Conservation (phyloP, 257 asterid species). For the Fraxinus pennsylvanica region DNA sequence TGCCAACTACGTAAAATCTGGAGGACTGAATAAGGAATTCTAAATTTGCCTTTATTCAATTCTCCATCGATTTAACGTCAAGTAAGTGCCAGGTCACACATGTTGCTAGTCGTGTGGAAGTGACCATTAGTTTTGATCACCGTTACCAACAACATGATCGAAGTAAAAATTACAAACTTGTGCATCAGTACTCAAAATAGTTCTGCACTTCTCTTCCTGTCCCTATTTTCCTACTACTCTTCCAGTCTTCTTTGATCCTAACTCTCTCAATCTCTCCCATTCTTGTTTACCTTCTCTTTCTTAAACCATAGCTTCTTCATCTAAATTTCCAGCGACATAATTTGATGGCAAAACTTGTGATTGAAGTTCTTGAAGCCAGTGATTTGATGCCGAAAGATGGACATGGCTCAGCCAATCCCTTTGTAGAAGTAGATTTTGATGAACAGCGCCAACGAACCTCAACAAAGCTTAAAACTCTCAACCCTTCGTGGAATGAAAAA, state of each 20-base stretch:
- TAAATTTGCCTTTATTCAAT: too few species aligned
- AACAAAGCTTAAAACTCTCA: constrained; percentile 65
- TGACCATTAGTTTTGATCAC: too few species aligned
- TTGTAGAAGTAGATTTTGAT: constrained; percentile 76
- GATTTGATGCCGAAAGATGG: constrained; percentile 99
- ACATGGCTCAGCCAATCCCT: constrained; percentile 86
- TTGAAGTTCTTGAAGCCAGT: constrained; percentile 77
- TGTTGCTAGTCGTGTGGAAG: too few species aligned
- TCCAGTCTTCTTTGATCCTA: neutral
- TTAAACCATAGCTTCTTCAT: constrained; percentile 25
- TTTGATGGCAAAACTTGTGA: constrained; percentile 72
- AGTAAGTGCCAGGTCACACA: neutral
- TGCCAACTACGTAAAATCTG: too few species aligned
- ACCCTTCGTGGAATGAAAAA: constrained; percentile 81
- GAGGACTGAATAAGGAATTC: too few species aligned
- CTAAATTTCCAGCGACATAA: constrained; percentile 19
- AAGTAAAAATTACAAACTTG: constrained; percentile 18
- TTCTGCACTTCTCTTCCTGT: constrained; percentile 18
- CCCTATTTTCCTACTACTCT: constrained; percentile 32
- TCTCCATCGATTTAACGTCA: too few species aligned
- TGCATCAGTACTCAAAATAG: constrained; percentile 43
- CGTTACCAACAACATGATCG: too few species aligned
- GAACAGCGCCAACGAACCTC: constrained; percentile 64
- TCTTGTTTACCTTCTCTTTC: constrained; percentile 20
- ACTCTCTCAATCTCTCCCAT: constrained; percentile 2